Evolutionary conservation across 495 filamentous ascomycete species (phyloP).

Genomic region (Aspergillus cavernicola): DNA sequence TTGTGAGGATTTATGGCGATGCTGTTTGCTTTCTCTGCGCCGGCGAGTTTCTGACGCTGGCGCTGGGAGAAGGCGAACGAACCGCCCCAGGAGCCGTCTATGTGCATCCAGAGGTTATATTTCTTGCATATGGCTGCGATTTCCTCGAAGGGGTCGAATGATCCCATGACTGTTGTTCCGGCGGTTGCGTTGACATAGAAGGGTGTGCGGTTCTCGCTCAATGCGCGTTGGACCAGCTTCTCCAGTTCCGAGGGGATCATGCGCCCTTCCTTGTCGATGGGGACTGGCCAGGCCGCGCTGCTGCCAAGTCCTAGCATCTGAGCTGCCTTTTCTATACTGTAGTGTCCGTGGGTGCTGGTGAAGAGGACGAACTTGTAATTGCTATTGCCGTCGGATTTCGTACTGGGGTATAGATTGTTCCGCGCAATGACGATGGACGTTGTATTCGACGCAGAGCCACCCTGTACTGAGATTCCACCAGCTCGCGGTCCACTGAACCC

Average conservation of each 20-base stretch:
- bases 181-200: slow-evolving; percentile 96
- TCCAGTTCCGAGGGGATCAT: slow-evolving; percentile 68
- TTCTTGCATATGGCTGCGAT: slow-evolving; percentile 69
- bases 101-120: slow-evolving; percentile 80
- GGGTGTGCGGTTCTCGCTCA: slow-evolving; percentile 65
- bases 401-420: slow-evolving; percentile 74
- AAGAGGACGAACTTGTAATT: slow-evolving; percentile 72
- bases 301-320: slow-evolving; percentile 81
- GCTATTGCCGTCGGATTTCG: slow-evolving; percentile 67
- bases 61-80: slow-evolving; percentile 69
- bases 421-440: slow-evolving; percentile 87
- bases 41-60: slow-evolving; percentile 61
- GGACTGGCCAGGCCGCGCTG: slow-evolving; percentile 65
- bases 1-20: slow-evolving; percentile 92
- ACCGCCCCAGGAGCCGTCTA: slow-evolving; percentile 90
- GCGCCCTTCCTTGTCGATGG: slow-evolving; percentile 65
- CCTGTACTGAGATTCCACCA: slow-evolving; percentile 84
- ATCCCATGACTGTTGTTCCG: slow-evolving; percentile 88
- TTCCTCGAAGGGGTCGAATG: slow-evolving; percentile 74
- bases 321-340: slow-evolving; percentile 91
- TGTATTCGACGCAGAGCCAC: slow-evolving; percentile 80
- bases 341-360: slow-evolving; percentile 85
- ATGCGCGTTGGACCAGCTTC: slow-evolving; percentile 53
- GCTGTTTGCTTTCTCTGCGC: slow-evolving; percentile 69
- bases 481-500: slow-evolving; percentile 68